Conservation (phyloP, 768 basidiomycete species). For the Neoboletus magnificus region DNA sequence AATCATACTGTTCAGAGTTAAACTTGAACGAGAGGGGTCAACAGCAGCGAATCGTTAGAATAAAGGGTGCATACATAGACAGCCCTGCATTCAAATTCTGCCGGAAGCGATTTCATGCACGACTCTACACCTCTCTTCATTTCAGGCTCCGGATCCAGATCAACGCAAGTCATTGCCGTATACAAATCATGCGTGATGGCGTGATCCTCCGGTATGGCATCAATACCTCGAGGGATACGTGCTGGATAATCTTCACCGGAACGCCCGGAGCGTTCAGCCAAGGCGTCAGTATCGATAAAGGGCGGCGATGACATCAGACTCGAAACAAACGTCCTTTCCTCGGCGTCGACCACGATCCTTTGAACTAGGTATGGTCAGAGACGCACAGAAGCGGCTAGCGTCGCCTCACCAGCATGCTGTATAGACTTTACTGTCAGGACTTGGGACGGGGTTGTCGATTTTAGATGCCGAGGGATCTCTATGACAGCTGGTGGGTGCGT, state of each 20-base stretch:
- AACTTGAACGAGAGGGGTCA: slow-evolving; percentile 1
- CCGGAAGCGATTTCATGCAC: slow-evolving; percentile 6
- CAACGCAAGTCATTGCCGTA: slow-evolving; percentile 2
- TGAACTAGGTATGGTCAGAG: slow-evolving; percentile 5
- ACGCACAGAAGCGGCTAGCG: neutral
- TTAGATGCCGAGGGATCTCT: neutral
- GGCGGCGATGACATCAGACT: neutral
- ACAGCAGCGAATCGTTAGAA: neutral
- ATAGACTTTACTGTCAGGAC: slow-evolving; percentile 1
- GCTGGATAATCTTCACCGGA: neutral
- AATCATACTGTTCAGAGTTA: slow-evolving; percentile 1
- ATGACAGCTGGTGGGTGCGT: neutral
- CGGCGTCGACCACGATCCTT: neutral
- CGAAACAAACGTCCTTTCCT: neutral
- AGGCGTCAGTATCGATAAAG: neutral
- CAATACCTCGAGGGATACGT: neutral
- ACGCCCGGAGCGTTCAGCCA: neutral
- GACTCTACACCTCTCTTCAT: slow-evolving; percentile 3
- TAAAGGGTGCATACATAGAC: slow-evolving; percentile 3
- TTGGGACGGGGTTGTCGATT: neutral
- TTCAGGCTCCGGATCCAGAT: neutral
- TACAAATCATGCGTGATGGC: slow-evolving; percentile 7
- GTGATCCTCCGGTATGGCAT: neutral
- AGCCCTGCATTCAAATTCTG: slow-evolving; percentile 3
- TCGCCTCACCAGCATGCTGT: slow-evolving; percentile 1